Evolutionary conservation across 129 eudicot genomes (phyloP).

Genomic region (Helichrysum umbraculigerum): DNA sequence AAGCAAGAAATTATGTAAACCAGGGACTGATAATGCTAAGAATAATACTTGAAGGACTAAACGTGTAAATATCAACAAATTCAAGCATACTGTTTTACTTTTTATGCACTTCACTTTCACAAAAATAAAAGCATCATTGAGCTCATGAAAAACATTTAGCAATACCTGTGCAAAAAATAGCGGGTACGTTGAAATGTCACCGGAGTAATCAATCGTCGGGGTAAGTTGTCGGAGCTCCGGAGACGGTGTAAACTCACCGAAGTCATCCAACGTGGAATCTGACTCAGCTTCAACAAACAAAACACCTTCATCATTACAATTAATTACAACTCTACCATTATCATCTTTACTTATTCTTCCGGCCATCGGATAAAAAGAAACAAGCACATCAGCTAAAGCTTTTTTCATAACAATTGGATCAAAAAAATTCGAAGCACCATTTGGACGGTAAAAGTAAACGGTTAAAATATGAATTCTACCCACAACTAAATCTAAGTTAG

Average conservation of each 20-base stretch:
- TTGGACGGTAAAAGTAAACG: slow-evolving; percentile 54
- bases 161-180: slow-evolving; percentile 49
- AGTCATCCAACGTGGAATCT: slow-evolving; percentile 45
- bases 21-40: not conserved
- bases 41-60: not conserved
- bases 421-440: slow-evolving; percentile 35
- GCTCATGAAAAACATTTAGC: not conserved
- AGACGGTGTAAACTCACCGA: slow-evolving; percentile 49
- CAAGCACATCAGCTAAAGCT: slow-evolving; percentile 36
- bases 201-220: slow-evolving; percentile 44
- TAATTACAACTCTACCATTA: slow-evolving; percentile 36
- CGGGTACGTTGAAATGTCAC: slow-evolving; percentile 45
- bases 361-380: slow-evolving; percentile 44
- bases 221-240: slow-evolving; percentile 40
- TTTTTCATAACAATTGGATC: slow-evolving; percentile 38
- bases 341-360: slow-evolving; percentile 32
- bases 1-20: not conserved
- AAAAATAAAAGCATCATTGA: not conserved
- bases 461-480: slow-evolving; percentile 49
- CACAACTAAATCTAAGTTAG: slow-evolving; percentile 53
- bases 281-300: slow-evolving; percentile 58
- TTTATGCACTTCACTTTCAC: not conserved
- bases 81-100: not conserved
- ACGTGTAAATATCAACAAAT: not conserved
- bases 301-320: slow-evolving; percentile 54